Evolutionary conservation across 2,329 filamentous ascomycete species (phyloP), one percentile per base, ranked within the genome.

Genomic region (Xylaria multiplex): DNA sequence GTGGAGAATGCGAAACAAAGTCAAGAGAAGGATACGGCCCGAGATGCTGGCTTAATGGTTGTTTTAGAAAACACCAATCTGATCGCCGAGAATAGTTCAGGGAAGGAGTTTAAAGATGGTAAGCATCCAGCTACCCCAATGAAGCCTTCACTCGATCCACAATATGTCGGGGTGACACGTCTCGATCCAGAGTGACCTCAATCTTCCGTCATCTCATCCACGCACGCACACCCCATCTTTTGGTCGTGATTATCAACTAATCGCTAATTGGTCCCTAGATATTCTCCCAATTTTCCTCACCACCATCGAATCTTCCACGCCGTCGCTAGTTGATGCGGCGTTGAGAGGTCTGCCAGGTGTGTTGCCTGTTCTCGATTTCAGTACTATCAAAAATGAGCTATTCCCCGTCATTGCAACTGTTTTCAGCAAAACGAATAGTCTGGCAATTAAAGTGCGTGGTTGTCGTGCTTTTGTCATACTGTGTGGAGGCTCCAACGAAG

Each of bases 51-150:
- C 1, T 82, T 99, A 27, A 96, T 97, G 88, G 90, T 97, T 11
- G 83, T 98, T 19, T 84, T 99, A 2, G 93, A 98, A 71, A 91
- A 97, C 69, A 89, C 97, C 74, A 82, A 85, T 16, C 81, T 90
- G 0, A 88, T 97, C 67, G 88, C 92, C 3, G 88, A 89, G 11
- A 97, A 96, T 71, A 96, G 91, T 71, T 90, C 90, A 1, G 93
- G 93, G 3, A 96, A 94, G 73, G 93, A 97, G 69, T 98, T 98
- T 77, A 97, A 97, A 80, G 95, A 98, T 71, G 91, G 91, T 93
- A 77, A 11, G 56, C 6, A 37, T 42, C 49, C 16, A 42, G n/a
- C 57, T 32, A 46, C 22, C 11, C 6, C 16, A 48, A 32, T 19
- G 37, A 19, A 32, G 37, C 13, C 4, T 1, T 54, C 7, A 32